Percentiles rank a stretch among this genome's conserved stretches.
Evolutionary conservation across 2,329 filamentous ascomycete genomes (phyloP).

Genomic region (Botrytis galanthina): DNA sequence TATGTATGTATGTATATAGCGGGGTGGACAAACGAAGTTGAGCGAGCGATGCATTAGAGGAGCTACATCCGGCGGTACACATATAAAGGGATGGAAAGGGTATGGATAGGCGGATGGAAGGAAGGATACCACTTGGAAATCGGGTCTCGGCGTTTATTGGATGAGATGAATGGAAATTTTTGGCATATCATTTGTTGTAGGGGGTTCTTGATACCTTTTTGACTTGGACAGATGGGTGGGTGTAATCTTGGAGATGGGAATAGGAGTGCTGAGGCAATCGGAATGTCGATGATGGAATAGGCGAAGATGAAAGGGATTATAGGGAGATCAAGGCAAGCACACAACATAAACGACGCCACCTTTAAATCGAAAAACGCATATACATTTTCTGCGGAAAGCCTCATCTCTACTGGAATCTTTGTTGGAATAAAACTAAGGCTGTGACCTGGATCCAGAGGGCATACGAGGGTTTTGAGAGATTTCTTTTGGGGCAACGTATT

Average conservation of each 20-base stretch:
- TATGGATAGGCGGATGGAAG: background rate
- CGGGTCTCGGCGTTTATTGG: constrained; percentile 5
- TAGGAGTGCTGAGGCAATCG: background rate
- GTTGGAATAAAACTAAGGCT: background rate
- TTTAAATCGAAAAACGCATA: background rate
- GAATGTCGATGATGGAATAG: background rate
- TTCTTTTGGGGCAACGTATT: background rate
- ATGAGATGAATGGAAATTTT: background rate
- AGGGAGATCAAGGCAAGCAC: background rate
- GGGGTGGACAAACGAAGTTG: background rate
- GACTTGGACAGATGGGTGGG: background rate
- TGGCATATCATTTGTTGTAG: background rate
- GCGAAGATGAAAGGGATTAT: background rate
- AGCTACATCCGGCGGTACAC: background rate
- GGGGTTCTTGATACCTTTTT: constrained; percentile 2
- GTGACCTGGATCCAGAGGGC: constrained; percentile 12
- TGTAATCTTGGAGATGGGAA: background rate
- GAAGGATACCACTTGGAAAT: background rate
- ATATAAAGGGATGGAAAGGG: constrained; percentile 10
- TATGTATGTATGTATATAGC: constrained; percentile 14
- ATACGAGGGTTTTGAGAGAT: background rate
- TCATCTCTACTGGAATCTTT: constrained; percentile 7
- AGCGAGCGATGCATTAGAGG: constrained; percentile 12
- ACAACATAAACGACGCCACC: background rate
- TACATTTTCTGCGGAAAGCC: background rate